Conservation (phyloP, 352 stramenopile genomes). For the Pythium angustatum region DNA sequence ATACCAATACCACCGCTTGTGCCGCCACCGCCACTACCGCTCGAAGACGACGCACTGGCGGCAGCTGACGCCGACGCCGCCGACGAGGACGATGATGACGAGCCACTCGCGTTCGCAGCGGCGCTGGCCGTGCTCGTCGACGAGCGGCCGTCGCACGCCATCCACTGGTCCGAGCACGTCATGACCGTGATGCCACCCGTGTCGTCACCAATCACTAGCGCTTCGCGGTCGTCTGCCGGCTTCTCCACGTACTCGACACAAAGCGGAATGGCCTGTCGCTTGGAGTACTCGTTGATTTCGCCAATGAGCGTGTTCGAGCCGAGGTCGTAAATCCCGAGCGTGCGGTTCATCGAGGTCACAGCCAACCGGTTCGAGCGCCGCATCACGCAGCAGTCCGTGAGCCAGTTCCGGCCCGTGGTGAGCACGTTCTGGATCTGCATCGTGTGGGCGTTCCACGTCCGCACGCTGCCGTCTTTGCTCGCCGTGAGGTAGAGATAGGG, state of each 20-base stretch:
- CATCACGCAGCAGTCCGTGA: constrained; percentile 82
- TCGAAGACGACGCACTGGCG: constrained; percentile 11
- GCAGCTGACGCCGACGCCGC: constrained; percentile 4
- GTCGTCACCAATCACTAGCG: constrained; percentile 77
- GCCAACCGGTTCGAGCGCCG: constrained; percentile 78
- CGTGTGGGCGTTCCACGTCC: constrained; percentile 74
- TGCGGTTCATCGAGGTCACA: constrained; percentile 77
- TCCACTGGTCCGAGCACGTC: constrained; percentile 69
- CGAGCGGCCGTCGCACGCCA: constrained; percentile 66
- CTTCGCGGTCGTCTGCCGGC: constrained; percentile 65
- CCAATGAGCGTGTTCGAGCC: constrained; percentile 64
- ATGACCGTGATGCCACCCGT: constrained; percentile 72
- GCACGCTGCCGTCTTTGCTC: constrained; percentile 73
- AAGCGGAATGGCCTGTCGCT: constrained; percentile 75
- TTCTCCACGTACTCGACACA: constrained; percentile 85
- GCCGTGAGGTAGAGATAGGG: constrained; percentile 71
- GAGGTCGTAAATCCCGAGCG: constrained; percentile 77
- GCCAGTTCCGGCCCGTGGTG: constrained; percentile 70
- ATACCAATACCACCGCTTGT: not conserved
- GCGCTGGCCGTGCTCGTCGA: constrained; percentile 26
- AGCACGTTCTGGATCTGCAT: constrained; percentile 63
- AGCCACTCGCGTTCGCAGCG: not conserved
- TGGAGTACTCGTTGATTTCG: constrained; percentile 75
- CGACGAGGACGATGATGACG: not conserved
- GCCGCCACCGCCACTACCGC: constrained; percentile 1